A percentile compares a stretch with the other conserved stretches of the same genome.
These are phyloP conservation scores for Gilbertella persicaria DNA, from an alignment of 371 early-diverging fungal genomes.

Conservation along the genomic window DNA sequence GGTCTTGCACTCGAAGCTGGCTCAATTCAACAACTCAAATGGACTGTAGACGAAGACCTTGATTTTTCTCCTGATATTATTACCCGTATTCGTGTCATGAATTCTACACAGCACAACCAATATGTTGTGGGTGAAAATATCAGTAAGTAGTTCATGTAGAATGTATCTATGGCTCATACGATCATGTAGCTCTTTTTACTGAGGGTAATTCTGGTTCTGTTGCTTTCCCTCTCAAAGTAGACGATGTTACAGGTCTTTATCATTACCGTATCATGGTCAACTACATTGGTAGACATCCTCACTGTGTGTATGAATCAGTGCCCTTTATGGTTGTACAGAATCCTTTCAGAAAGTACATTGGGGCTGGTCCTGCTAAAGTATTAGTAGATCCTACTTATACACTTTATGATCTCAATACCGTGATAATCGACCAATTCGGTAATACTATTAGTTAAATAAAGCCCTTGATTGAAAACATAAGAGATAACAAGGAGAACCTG, in stretches of 20 bases:
- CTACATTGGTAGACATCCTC: constrained; percentile 24
- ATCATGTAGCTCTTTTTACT: no score
- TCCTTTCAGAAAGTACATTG: constrained; percentile 10
- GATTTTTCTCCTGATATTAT: constrained; percentile 23
- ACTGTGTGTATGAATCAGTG: constrained; percentile 39
- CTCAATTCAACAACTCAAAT: constrained; percentile 24
- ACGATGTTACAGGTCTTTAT: constrained; percentile 29
- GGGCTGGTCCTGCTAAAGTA: constrained; percentile 10
- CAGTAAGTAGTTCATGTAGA: constrained; percentile 19
- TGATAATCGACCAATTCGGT: neutral
- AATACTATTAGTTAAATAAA: no score
- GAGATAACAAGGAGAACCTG: no score
- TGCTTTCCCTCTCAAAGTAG: constrained; percentile 23
- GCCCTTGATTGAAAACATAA: no score
- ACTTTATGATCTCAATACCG: neutral
- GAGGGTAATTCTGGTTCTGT: constrained; percentile 13
- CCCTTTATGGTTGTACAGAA: constrained; percentile 34
- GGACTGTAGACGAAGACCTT: constrained; percentile 31
- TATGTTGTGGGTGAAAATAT: constrained; percentile 37
- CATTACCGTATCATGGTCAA: constrained; percentile 44
- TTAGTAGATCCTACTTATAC: neutral
- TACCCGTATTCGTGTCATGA: constrained; percentile 39
- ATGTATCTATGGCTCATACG: neutral
- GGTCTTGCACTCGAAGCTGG: constrained; percentile 27
- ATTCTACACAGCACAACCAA: constrained; percentile 36